These are phyloP conservation scores for Trametes versicolor DNA, from an alignment of 1,284 basidiomycete species.

Conservation along the genomic window DNA sequence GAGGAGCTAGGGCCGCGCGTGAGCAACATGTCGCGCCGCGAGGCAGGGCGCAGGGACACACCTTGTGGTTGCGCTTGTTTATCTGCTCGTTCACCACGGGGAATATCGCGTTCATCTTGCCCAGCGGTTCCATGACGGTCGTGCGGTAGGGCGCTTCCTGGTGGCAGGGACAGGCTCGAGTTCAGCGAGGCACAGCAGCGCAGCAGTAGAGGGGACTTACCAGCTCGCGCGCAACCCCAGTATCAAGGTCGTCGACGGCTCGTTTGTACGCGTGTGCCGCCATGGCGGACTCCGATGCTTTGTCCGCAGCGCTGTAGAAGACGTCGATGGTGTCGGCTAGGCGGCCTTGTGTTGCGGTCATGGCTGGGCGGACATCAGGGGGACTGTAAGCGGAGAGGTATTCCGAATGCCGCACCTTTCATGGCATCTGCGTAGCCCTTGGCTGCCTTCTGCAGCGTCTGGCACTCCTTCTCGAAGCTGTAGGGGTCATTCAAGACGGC, in stretches of 20 bases:
- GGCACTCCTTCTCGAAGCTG: slow-evolving; percentile 95
- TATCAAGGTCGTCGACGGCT: slow-evolving; percentile 94
- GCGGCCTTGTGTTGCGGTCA: slow-evolving; percentile 93
- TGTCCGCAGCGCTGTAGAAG: slow-evolving; percentile 92
- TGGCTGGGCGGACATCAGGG: slow-evolving; percentile 60
- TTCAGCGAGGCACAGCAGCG: slow-evolving; percentile 6
- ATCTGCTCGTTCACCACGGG: slow-evolving; percentile 95
- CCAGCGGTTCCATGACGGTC: slow-evolving; percentile 94
- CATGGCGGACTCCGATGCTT: slow-evolving; percentile 92
- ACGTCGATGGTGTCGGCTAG: slow-evolving; percentile 94
- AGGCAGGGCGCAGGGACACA: slow-evolving; percentile 44
- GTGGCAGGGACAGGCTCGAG: background rate
- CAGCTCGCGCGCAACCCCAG: slow-evolving; percentile 86
- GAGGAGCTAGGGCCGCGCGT: slow-evolving; percentile 68
- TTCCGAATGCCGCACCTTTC: slow-evolving; percentile 64
- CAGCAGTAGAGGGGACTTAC: slow-evolving; percentile 53
- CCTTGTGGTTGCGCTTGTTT: slow-evolving; percentile 96
- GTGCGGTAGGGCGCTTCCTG: slow-evolving; percentile 95
- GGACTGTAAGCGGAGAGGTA: background rate
- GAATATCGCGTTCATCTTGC: slow-evolving; percentile 97
- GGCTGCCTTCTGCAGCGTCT: slow-evolving; percentile 92
- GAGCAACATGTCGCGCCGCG: slow-evolving; percentile 10
- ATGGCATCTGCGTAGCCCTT: slow-evolving; percentile 97
- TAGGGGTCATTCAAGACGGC: slow-evolving; percentile 10
- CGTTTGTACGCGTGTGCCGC: slow-evolving; percentile 96